These are phyloP conservation scores for Sanghuangporus weigelae DNA, from an alignment of 1,284 basidiomycete genomes.

Conservation along the genomic window DNA sequence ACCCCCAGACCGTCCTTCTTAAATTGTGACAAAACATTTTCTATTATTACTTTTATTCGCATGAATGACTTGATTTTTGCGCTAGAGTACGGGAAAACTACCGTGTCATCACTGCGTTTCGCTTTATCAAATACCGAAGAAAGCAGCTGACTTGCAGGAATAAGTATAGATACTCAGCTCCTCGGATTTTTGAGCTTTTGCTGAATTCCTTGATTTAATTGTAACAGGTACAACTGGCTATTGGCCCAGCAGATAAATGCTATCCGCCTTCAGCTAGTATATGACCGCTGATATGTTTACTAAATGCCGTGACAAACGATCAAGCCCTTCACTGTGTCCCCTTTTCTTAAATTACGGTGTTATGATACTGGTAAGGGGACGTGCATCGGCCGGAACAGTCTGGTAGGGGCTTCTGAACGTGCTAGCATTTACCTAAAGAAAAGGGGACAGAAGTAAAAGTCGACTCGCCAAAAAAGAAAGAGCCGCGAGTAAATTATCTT, in stretches of 20 bases:
- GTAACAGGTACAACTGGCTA: not conserved
- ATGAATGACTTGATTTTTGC: not conserved
- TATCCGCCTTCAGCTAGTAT: too few species aligned
- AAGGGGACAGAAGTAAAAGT: too few species aligned
- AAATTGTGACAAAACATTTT: conserved; percentile 5
- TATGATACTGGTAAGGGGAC: too few species aligned
- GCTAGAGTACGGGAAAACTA: not conserved
- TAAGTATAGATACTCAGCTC: not conserved
- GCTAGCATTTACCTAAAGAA: too few species aligned
- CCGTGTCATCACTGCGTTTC: not conserved
- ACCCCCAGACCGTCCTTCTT: conserved; percentile 15
- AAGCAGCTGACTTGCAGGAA: not conserved
- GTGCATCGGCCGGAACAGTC: too few species aligned
- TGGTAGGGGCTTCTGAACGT: too few species aligned
- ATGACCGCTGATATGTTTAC: too few species aligned
- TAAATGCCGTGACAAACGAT: too few species aligned
- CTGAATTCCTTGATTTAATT: not conserved
- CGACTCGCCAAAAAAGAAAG: too few species aligned
- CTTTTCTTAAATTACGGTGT: too few species aligned
- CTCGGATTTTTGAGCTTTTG: not conserved
- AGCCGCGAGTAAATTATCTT: too few species aligned
- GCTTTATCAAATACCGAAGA: conserved; percentile 1
- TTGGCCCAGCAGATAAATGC: not conserved
- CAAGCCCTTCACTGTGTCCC: too few species aligned
- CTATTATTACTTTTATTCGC: not conserved